A percentile compares a stretch with the other conserved stretches of the same genome.
Evolutionary conservation across 1,284 basidiomycete genomes (phyloP).

Genomic region (Fomitopsis betulina): DNA sequence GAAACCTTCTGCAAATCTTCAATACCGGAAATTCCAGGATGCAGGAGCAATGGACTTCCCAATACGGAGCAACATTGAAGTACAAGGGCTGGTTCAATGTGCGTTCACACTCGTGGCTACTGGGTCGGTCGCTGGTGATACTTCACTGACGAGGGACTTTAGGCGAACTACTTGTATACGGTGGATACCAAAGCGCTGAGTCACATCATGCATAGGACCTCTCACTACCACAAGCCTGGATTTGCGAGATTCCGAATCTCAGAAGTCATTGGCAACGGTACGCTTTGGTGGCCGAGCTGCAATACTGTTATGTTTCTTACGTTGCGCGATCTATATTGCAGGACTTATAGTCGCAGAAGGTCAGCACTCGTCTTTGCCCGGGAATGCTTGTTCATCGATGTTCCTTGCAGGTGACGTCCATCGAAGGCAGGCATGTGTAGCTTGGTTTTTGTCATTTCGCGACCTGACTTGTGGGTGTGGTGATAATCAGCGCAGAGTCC

Average conservation of each 20-base stretch:
- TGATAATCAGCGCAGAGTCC: conserved; percentile 25
- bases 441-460: no score
- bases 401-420: conserved; percentile 4
- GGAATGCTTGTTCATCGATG: neutral
- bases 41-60: conserved; percentile 48
- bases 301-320: neutral
- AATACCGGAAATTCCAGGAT: conserved; percentile 33
- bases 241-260: conserved; percentile 16
- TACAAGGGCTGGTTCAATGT: conserved; percentile 46
- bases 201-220: conserved; percentile 32
- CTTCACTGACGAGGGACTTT: neutral
- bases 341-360: neutral
- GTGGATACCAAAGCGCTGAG: conserved; percentile 32
- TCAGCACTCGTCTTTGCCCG: neutral
- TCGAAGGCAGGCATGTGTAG: conserved; percentile 2
- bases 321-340: no score
- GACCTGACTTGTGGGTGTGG: no score
- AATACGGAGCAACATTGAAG: conserved; percentile 50
- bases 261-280: conserved; percentile 27
- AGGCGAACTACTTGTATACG: conserved; percentile 41
- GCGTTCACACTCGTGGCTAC: conserved; percentile 13
- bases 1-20: conserved; percentile 44
- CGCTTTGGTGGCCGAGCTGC: no score
- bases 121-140: no score
- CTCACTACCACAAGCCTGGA: conserved; percentile 30